Base-by-base conservation (phyloP, 179 eudicot species). In the Patellifolia procumbens region DNA sequence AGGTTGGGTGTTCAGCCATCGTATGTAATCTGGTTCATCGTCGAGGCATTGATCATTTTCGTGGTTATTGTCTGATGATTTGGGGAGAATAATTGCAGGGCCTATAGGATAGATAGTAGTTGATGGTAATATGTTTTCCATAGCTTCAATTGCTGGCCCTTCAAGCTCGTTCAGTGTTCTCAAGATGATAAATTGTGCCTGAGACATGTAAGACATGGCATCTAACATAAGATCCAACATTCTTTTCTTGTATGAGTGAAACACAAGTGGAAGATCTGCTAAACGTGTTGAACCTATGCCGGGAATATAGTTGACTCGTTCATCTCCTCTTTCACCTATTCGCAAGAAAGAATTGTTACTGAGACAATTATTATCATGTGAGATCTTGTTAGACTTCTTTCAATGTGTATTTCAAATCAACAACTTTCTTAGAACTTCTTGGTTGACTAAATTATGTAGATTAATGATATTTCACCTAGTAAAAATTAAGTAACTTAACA, bases 141-240 rank as follows among this genome's bases (percentile, higher is more conserved):
- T 69, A n/a, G 49, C 73, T 10, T 13, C 53, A 15, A 70, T 68
- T 24, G 80, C 67, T 46, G 48, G 12, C 16, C 49, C 9, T 60
- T 77, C 80, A 61, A 77, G 75, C 68, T 77, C 74, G 52, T 77
- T 29, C 2, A 77, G 48, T 10, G 80, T 77, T 34, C 80, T 59
- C 5, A 77, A 46, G 74, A 77, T 69, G 74, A 77, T 70, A 48
- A 58, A 77, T 29, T 77, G 48, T 0, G 75, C 80, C 60, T 69
- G 43, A 28, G 74, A 49, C 59, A 63, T 45, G 48, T 32, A 58
- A 12, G 74, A 45, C 69, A 77, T 69, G 34, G 39, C 51, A 13
- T 69, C 49, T 0, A 24, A 16, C 74, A 69, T 68, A 15, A 58
- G 68, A 24, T 69, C 74, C 9, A 69, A 32, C 70, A 70, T 70